A percentile compares a stretch with the other conserved stretches of the same genome.
Conservation (phyloP, 176 grass and related monocot genomes). For the Leersia perrieri region DNA sequence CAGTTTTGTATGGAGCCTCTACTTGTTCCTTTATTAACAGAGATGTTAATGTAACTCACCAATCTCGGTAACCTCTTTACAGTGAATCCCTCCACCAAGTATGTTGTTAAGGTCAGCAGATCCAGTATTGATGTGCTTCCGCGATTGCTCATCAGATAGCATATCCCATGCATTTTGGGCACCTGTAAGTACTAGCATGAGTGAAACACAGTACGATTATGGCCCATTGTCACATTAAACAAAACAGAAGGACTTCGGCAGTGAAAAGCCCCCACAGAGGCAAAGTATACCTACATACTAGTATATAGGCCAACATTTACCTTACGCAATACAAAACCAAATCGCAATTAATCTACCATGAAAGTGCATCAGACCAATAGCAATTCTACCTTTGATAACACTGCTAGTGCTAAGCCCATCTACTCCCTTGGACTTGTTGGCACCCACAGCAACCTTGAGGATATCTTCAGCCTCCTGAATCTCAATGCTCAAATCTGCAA, state of each 20-base stretch:
- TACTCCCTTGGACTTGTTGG: slow-evolving; percentile 20
- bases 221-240: neutral
- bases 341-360: neutral
- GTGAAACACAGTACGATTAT: neutral
- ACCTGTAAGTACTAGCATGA: slow-evolving; percentile 44
- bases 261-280: neutral
- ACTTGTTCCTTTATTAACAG: neutral
- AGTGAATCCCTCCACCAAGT: slow-evolving; percentile 96
- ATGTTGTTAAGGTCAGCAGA: slow-evolving; percentile 64
- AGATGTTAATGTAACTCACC: slow-evolving; percentile 37
- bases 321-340: neutral
- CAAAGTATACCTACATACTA: neutral
- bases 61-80: slow-evolving; percentile 93
- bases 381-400: slow-evolving; percentile 37
- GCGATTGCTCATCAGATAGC: slow-evolving; percentile 87
- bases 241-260: neutral
- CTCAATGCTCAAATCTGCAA: slow-evolving; percentile 37
- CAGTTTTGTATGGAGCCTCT: neutral
- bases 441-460: slow-evolving; percentile 29
- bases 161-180: slow-evolving; percentile 95
- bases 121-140: slow-evolving; percentile 81
- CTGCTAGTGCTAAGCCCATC: neutral
- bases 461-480: slow-evolving; percentile 39
- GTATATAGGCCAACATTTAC: neutral
- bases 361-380: neutral